Conservation (phyloP, 495 filamentous ascomycete species). For the Aspergillus bertholletiae region DNA sequence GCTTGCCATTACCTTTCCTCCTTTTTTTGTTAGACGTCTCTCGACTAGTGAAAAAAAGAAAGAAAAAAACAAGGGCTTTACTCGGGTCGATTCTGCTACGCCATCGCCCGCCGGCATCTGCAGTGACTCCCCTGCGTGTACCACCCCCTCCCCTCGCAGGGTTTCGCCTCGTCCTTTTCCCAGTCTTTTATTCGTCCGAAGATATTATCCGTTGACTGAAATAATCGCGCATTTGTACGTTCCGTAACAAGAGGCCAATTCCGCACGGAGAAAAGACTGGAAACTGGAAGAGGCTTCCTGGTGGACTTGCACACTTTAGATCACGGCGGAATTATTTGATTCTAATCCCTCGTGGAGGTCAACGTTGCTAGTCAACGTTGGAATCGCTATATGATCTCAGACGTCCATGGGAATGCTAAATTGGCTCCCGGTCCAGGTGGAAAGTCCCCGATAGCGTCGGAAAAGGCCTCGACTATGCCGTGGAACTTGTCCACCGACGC, state of each 20-base stretch:
- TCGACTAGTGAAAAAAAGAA: neutral
- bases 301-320: neutral
- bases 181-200: slow-evolving; percentile 1
- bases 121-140: slow-evolving; percentile 9
- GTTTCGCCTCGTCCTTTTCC: slow-evolving; percentile 7
- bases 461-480: slow-evolving; percentile 40
- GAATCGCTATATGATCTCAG: slow-evolving; percentile 43
- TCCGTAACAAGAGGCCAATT: neutral
- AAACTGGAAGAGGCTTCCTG: neutral
- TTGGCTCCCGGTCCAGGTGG: slow-evolving; percentile 35
- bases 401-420: slow-evolving; percentile 45
- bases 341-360: slow-evolving; percentile 12
- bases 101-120: slow-evolving; percentile 23
- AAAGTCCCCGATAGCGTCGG: slow-evolving; percentile 41
- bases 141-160: slow-evolving; percentile 4
- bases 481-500: slow-evolving; percentile 36
- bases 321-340: neutral
- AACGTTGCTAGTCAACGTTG: slow-evolving; percentile 28
- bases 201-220: slow-evolving; percentile 4
- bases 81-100: slow-evolving; percentile 19
- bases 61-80: neutral
- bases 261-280: neutral
- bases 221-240: slow-evolving; percentile 2
- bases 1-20: slow-evolving; percentile 7
- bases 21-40: neutral